Base-by-base conservation (phyloP, 192 early-diverging fungal species). In the Backusella macrospora region DNA sequence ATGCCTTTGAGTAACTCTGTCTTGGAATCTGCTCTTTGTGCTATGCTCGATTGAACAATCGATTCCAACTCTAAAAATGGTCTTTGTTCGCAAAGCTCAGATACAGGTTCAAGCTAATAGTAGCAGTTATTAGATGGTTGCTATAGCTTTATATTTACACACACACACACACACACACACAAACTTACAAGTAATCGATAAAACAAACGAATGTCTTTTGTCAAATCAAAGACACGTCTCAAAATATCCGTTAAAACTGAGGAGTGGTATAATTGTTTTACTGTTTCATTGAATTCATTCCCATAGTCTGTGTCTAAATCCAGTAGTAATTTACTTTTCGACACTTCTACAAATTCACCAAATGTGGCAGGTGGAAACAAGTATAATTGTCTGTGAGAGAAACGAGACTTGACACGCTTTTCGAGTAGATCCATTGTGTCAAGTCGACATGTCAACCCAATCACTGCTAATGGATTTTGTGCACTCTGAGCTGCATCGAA, bases 361-460 rank as follows among this genome's bases (percentile, higher is more conserved):
- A 91, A 80, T 0, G 72, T 80, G 29, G 79, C 47, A 2, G 89
- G 76, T 0, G 89, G 84, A 75, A 91, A 90, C 6, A 93, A 81
- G 66, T 91, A 86, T 12, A 97, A 89, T 40, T 91, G 90, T 9
- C 94, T 86, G 73, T 97, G 94, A 12, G 94, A 96, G 82, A 97
- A 98, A 38, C 96, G 87, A 26, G 95, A 96, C 72, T 96, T 96
- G 43, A 98, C 96, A 12, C 96, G 91, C 73, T 98, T 98, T 80
- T 98, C 96, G 39, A 99, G 75, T 39, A 96, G 75, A 48, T 93
- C 90, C 43, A 97, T 82, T 14, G 91, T 88, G 75, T 97, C 95
- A 68, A 93, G 75, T 12, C 96, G 86, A 46, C 89, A 87, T 1
- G 95, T 95, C 0, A 96, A 47, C 5, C 96, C 98, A 65, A 99